Base-by-base conservation (phyloP, 257 asterid species). In the Lavandula angustifolia region DNA sequence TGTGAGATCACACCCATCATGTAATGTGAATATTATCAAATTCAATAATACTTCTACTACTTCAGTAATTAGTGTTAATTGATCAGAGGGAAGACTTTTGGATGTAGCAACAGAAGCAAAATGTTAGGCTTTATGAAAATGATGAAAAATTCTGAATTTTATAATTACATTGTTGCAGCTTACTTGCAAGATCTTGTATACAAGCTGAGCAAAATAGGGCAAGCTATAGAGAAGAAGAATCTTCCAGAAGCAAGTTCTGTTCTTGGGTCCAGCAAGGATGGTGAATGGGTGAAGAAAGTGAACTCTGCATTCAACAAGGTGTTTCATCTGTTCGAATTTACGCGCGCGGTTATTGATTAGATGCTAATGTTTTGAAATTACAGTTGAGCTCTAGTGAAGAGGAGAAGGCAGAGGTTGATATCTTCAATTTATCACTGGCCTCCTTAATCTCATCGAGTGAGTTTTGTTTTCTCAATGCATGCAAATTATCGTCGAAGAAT, bases 301-400 rank as follows among this genome's bases (percentile, higher is more conserved):
- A 87, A 80, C 40, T 73, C 86, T 47, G 99, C 99, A 63, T 73
- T 94, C 66, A 69, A 66, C 81, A 90, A 90, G 99, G 99, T 87
- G 34, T 33, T 50, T 17, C n/a, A 47, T 62, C 34, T 22, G 27
- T 22, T 22, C 27, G 27, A 22, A 22, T 22, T 22, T 22, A 22
- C 27, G 27, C 27, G 27, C n/a, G n/a, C n/a, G 27, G 27, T 2
- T 22, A 2, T 22, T 22, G 1, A 22, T 22, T 22, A 22, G 27
- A 22, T 22, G 27, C 27, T 22, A 22, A 22, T 22, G 27, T 22
- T 46, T 3, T 4, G 65, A 58, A 56, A 54, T 70, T 71, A 58
- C 92, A 94, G 99, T 78, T 94, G 88, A 90, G 95, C 75, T 75
- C 82, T 12, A 84, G 88, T 61, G 82, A 85, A 27, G 96, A 94